Conservation (phyloP, 2,329 filamentous ascomycete genomes). For the Mycosphaerella arachidis region DNA sequence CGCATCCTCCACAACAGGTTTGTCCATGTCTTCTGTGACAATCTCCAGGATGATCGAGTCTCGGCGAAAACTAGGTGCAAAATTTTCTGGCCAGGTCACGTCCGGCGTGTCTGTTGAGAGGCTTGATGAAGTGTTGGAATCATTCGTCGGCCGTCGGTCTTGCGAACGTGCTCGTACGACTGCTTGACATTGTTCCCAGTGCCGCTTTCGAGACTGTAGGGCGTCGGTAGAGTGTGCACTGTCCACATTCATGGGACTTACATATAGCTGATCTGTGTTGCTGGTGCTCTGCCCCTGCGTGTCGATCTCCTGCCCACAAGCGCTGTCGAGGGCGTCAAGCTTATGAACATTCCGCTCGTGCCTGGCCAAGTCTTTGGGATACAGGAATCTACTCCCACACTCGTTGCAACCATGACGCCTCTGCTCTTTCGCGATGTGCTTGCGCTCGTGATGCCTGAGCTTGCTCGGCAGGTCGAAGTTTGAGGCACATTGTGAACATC, state of each 20-base stretch:
- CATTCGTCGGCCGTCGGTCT: neutral
- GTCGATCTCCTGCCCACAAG: neutral
- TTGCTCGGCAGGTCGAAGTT: slow-evolving; percentile 5
- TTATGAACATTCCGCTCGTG: slow-evolving; percentile 1
- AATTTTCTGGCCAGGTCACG: neutral
- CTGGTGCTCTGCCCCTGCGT: neutral
- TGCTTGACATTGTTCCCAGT: neutral
- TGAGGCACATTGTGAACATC: neutral
- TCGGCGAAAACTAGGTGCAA: neutral
- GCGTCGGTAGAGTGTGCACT: neutral
- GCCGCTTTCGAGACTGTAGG: neutral
- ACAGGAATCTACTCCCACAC: slow-evolving; percentile 3
- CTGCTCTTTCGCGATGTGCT: slow-evolving; percentile 3
- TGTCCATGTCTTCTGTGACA: neutral
- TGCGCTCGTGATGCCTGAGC: slow-evolving; percentile 6
- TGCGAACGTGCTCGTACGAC: neutral
- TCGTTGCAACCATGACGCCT: slow-evolving; percentile 1
- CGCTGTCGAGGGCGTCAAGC: neutral
- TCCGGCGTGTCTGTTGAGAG: neutral
- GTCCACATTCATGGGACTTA: neutral
- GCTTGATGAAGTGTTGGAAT: neutral
- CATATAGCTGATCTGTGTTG: neutral
- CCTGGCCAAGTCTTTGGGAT: slow-evolving; percentile 7
- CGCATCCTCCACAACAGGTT: neutral
- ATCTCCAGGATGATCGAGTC: neutral